Base-by-base conservation (phyloP, 108 stramenopile species). In the Cylindrotheca fusiformis region DNA sequence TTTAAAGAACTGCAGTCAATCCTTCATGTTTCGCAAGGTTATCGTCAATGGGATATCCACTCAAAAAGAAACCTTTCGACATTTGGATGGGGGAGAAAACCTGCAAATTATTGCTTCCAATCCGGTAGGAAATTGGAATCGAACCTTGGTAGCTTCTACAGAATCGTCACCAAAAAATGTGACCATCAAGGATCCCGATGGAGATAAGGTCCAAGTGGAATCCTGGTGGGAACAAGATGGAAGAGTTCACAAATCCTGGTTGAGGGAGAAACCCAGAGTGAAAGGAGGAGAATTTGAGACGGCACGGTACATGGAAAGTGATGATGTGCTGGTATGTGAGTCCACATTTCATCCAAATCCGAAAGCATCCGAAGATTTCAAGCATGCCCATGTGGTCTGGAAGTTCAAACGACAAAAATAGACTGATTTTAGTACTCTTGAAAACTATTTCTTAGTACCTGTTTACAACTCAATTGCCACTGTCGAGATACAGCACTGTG, bases 141-240 rank as follows among this genome's bases (percentile, higher is more conserved):
- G 78, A 28, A 69, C 78, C 8, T 55, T 79, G 19, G 44, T 63
- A 17, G 33, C 65, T 1, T 72, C 69, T 4, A 3, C 23, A 2
- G 51, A 25, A 5, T 53, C 10, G 22, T 41, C 36, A 28, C 72
- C 73, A 6, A 0, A 71, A 0, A 27, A 74, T 58, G 31, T 54
- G 23, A 60, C 31, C 17, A 63, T 79, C 28, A 31, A 45, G 26
- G 74, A 75, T 67, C 74, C 78, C 0, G 78, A 79, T 44, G 47
- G 56, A n/a, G 78, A 79, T 48, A 33, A 27, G 52, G 78, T 79
- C 28, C 22, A 75, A 28, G 65, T 79, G 18, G 78, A 79, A 61
- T 52, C 74, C 1, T 75, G 69, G 70, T 79, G 78, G 78, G 78
- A 75, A 67, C 54, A 67, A 1, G 47, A 61, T 32, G 78, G 74